Base-by-base conservation (phyloP, 2,329 filamentous ascomycete genomes). In the Aspergillus phoenicis region DNA sequence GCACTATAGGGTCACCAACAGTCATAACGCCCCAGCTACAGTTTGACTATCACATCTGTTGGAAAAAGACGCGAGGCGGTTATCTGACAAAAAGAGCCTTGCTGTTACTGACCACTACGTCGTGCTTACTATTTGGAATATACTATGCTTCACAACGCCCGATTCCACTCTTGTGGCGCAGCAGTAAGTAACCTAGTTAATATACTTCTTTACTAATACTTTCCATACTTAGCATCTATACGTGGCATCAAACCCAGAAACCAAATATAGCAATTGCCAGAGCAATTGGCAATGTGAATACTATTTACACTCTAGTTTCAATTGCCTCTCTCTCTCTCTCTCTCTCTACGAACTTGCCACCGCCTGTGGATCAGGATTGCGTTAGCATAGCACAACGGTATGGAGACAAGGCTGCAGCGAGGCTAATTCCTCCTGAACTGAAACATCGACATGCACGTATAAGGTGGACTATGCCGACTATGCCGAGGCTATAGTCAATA, bases 321-420 rank as follows among this genome's bases (percentile, higher is more conserved):
- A 51, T 33, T 8, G 47, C 26, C 47, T 30, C n/a, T 17, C 10
- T 5, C 5, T 4, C 26, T 26, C 24, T 26, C 7, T 7, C 4
- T 36, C 33, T 36, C 33, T 33, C 8, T 5, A 17, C 22, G 26
- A 38, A 51, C 41, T 57, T 48, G 55, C 47, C 43, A 57, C 55
- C 36, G 28, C 22, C 28, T n/a, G 53, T 56, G 53, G 53, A 56
- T 47, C 53, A 13, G 30, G 47, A 17, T 30, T 30, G 47, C 24
- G 26, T 51, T 51, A 30, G 47, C 26, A 51, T 33, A 51, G 47
- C 28, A 51, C 8, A 51, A 51, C 28, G 24, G 10, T 28, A 30
- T 30, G 26, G 47, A 10, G 24, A 8, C 53, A 8, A 33, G 45
- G 53, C 53, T 47, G 39, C 47, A 51, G 47, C 24, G 5, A 51